Conservation (phyloP, 768 basidiomycete genomes). For the Pleurotus salmoneostramineus region DNA sequence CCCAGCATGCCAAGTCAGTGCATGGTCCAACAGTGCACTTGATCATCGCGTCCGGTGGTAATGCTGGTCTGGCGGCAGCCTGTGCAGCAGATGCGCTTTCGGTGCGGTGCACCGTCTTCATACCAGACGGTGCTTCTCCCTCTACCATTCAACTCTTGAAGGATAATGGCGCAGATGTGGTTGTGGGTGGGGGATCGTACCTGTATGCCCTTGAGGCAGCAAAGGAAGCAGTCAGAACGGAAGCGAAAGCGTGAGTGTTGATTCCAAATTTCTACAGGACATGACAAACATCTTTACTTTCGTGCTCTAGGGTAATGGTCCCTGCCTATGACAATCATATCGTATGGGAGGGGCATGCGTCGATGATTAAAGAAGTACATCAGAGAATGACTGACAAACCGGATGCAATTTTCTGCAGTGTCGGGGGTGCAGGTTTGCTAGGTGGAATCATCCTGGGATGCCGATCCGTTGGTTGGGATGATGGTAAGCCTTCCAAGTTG, state of each 20-base stretch:
- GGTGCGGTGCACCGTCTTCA: slow-evolving; percentile 62
- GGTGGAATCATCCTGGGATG: slow-evolving; percentile 74
- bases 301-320: slow-evolving; percentile 49
- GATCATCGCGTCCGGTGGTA: slow-evolving; percentile 74
- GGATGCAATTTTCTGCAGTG: slow-evolving; percentile 72
- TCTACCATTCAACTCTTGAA: slow-evolving; percentile 47
- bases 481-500: slow-evolving; percentile 39
- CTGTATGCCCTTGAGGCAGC: slow-evolving; percentile 54
- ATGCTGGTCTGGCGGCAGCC: slow-evolving; percentile 74
- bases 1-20: slow-evolving; percentile 42
- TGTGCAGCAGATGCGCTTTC: slow-evolving; percentile 52
- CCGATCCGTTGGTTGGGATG: slow-evolving; percentile 58
- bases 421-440: slow-evolving; percentile 71
- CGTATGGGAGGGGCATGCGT: slow-evolving; percentile 76
- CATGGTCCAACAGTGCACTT: slow-evolving; percentile 56
- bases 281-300: no score
- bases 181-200: slow-evolving; percentile 57
- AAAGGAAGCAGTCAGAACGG: slow-evolving; percentile 33
- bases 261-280: no score
- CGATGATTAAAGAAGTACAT: slow-evolving; percentile 67
- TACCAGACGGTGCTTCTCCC: slow-evolving; percentile 51
- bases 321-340: slow-evolving; percentile 69
- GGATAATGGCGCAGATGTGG: slow-evolving; percentile 51
- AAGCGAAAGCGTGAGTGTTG: slow-evolving; percentile 49
- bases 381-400: slow-evolving; percentile 34